phyloP scores from a whole-genome alignment of 805 yeast genomes.

The Wickerhamomyces strasburgensis region DNA sequence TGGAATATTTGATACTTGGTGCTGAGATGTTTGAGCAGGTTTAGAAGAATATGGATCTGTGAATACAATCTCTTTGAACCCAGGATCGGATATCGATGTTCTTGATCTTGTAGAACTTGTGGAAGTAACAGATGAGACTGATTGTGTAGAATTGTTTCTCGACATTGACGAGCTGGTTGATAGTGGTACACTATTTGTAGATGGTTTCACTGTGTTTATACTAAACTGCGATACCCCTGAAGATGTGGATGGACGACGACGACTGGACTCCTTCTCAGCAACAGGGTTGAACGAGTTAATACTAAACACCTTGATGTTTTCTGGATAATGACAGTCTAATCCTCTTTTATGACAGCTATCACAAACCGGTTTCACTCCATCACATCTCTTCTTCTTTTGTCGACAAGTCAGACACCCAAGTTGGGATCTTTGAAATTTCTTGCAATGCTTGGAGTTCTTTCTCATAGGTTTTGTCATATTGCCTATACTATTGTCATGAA shows the following conservation, averaged over 20 bases:
- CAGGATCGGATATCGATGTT: neutral
- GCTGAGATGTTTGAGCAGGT: neutral
- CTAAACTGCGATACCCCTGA: constrained; percentile 1
- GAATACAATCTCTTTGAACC: neutral
- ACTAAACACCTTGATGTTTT: constrained; percentile 22
- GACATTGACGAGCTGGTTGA: too few relatives aligned
- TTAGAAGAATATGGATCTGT: neutral
- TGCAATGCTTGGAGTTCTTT: constrained; percentile 22
- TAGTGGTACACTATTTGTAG: too few relatives aligned
- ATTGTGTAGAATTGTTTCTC: neutral
- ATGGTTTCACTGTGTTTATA: too few relatives aligned
- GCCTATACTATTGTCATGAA: too few relatives aligned
- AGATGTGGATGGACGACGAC: neutral
- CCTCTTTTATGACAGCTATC: constrained; percentile 23
- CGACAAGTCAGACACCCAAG: constrained; percentile 26
- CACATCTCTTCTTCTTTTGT: constrained; percentile 28
- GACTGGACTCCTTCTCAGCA: neutral
- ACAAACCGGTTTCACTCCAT: constrained; percentile 24
- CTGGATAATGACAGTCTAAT: constrained; percentile 22
- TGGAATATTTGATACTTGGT: too few relatives aligned
- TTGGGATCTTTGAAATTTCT: constrained; percentile 25
- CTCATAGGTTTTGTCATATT: neutral
- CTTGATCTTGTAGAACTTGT: neutral
- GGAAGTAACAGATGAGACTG: neutral
- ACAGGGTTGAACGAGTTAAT: constrained; percentile 5